Percentiles rank a stretch among this genome's conserved stretches.
Evolutionary conservation across 345 rosid species (phyloP).

Genomic region (Citrus maxima): DNA sequence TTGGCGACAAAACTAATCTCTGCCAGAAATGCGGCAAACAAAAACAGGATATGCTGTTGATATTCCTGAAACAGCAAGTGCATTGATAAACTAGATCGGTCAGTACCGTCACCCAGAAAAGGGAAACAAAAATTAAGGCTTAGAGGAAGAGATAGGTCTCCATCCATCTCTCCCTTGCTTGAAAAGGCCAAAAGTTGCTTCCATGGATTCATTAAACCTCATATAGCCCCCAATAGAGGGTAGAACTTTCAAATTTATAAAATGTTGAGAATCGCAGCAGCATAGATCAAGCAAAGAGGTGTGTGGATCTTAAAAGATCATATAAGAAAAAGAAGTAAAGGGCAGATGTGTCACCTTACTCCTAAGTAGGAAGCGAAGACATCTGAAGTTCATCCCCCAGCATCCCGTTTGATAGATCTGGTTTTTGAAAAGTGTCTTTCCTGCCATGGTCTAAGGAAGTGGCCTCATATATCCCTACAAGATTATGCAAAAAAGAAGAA

Average conservation of each 20-base stretch:
- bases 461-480: conserved; percentile 73
- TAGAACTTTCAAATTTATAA: background rate
- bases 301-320: background rate
- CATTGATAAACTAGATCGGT: background rate
- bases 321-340: too few relatives aligned
- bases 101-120: background rate
- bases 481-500: conserved; percentile 1
- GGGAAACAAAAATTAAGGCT: background rate
- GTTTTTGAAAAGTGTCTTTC: conserved; percentile 49
- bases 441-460: conserved; percentile 67
- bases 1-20: background rate
- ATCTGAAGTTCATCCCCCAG: conserved; percentile 51
- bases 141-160: background rate
- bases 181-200: background rate
- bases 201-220: background rate
- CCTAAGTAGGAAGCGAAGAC: conserved; percentile 58
- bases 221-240: background rate
- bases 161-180: background rate
- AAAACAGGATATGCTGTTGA: background rate
- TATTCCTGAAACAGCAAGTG: background rate
- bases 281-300: background rate
- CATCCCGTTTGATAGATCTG: conserved; percentile 47
- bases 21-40: background rate
- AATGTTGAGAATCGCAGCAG: background rate
- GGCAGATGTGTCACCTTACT: background rate